phyloP scores from a whole-genome alignment of 192 early-diverging fungal species.

The Coemansia sp. region DNA sequence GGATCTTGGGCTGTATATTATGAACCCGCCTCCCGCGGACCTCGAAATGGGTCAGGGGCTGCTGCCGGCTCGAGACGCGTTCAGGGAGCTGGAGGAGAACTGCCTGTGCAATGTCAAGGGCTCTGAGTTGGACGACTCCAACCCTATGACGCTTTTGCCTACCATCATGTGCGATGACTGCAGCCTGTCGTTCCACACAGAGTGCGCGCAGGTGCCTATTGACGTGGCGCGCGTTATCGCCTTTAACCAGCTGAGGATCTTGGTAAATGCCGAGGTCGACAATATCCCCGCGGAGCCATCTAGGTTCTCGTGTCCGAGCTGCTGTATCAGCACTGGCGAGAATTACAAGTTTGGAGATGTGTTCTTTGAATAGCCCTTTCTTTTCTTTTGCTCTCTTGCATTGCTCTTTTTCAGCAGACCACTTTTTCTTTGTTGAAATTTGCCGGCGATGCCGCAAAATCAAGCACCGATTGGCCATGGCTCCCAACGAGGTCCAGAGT shows the following conservation, averaged over 20 bases:
- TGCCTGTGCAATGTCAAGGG: slow-evolving; percentile 45
- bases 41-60: slow-evolving; percentile 21
- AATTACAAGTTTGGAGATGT: slow-evolving; percentile 45
- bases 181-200: slow-evolving; percentile 59
- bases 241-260: slow-evolving; percentile 34
- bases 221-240: slow-evolving; percentile 21
- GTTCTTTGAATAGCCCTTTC: slow-evolving; percentile 8
- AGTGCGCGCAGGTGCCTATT: slow-evolving; percentile 57
- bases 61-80: slow-evolving; percentile 17
- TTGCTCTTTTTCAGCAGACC: not conserved
- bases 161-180: slow-evolving; percentile 69
- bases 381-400: not conserved
- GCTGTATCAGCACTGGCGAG: slow-evolving; percentile 24
- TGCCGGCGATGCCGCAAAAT: not conserved
- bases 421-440: not conserved
- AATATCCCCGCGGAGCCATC: slow-evolving; percentile 20
- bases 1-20: slow-evolving; percentile 18
- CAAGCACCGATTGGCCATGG: not conserved
- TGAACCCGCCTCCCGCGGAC: slow-evolving; percentile 14
- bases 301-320: slow-evolving; percentile 35
- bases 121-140: slow-evolving; percentile 5
- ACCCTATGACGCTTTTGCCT: slow-evolving; percentile 11
- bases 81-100: slow-evolving; percentile 27
- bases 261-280: slow-evolving; percentile 23
- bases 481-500: not conserved